A percentile compares a stretch with the other conserved stretches of the same genome.
phyloP scores from a whole-genome alignment of 345 rosid species.

The Trapa incisa region DNA sequence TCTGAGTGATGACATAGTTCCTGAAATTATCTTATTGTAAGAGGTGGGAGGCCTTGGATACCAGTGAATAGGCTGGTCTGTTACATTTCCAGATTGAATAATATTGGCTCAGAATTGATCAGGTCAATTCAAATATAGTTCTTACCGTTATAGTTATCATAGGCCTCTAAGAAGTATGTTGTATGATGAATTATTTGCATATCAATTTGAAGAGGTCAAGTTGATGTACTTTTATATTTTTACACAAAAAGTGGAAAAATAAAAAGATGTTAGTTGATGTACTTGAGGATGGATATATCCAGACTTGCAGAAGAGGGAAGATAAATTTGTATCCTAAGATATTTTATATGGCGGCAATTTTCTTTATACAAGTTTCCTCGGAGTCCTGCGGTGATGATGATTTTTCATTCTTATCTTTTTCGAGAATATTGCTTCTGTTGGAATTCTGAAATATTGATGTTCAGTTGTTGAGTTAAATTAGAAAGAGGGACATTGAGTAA shows the following conservation, averaged over 20 bases:
- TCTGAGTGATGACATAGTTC: neutral
- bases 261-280: constrained; percentile 2
- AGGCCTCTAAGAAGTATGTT: neutral
- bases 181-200: neutral
- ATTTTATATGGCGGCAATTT: neutral
- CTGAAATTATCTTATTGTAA: neutral
- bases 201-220: neutral
- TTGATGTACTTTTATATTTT: neutral
- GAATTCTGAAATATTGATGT: neutral
- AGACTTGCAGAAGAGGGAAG: constrained; percentile 1
- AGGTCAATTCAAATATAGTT: neutral
- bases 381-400: neutral
- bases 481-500: no score
- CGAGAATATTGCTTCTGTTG: neutral
- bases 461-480: neutral
- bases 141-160: no score
- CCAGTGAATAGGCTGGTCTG: neutral
- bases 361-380: neutral
- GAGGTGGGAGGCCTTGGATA: neutral
- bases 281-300: neutral
- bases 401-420: neutral
- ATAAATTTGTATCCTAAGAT: neutral
- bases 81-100: neutral
- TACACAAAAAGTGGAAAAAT: neutral
- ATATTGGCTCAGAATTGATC: neutral